Evolutionary conservation across 768 basidiomycete genomes (phyloP).

Genomic region (Hypholoma sublateritium): DNA sequence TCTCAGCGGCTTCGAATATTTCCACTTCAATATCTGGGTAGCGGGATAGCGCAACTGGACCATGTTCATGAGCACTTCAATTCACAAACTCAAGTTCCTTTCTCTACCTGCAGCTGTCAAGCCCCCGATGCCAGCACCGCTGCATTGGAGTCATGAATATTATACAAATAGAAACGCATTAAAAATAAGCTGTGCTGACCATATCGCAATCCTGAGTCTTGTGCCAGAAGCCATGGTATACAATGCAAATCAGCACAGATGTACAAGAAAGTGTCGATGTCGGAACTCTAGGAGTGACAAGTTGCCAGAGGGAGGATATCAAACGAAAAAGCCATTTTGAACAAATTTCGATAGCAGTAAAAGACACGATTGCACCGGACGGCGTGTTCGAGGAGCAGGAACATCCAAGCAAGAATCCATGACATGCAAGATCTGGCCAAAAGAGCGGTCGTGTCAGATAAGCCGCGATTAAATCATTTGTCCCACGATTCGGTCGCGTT

Average conservation of each 20-base stretch:
- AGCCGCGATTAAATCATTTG: constrained; percentile 23
- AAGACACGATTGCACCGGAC: constrained; percentile 50
- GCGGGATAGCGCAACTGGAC: constrained; percentile 40
- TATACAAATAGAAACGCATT: constrained; percentile 16
- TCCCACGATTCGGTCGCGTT: constrained; percentile 47
- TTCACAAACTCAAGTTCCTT: neutral
- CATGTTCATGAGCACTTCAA: neutral
- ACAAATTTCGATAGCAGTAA: constrained; percentile 23
- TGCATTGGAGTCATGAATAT: constrained; percentile 17
- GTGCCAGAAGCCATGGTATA: constrained; percentile 26
- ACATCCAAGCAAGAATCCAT: constrained; percentile 40
- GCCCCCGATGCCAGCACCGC: constrained; percentile 55
- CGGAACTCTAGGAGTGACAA: neutral
- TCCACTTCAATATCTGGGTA: constrained; percentile 56
- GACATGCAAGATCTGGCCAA: constrained; percentile 38
- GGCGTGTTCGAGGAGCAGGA: constrained; percentile 28
- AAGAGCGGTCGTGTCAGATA: constrained; percentile 33
- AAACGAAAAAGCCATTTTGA: constrained; percentile 34
- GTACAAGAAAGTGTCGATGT: constrained; percentile 8
- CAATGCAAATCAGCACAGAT: constrained; percentile 13
- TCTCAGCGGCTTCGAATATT: constrained; percentile 51
- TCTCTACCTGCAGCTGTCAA: constrained; percentile 40
- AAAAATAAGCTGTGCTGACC: constrained; percentile 34
- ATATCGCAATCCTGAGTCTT: constrained; percentile 53
- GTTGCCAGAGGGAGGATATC: constrained; percentile 16